Evolutionary conservation across 257 asterid genomes (phyloP), one percentile per base, ranked within the genome.

Genomic region (Solanum verrucosum): DNA sequence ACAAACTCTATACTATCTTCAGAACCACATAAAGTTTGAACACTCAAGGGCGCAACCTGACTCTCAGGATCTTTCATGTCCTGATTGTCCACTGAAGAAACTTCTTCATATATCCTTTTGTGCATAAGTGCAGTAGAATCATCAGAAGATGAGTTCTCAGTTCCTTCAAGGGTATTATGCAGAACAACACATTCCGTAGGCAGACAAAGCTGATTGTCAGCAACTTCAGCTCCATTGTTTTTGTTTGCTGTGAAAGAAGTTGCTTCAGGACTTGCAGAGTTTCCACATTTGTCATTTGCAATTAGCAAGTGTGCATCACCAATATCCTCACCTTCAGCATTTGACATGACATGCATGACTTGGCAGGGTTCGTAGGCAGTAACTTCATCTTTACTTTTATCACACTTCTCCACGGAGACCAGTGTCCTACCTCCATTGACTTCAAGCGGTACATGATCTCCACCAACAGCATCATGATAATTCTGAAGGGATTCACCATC

Each of bases 1-100:
- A 60, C 93, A 89, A 90, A 87, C 87, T 86, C 89, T 31, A 71
- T 86, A 90, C 72, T 86, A 74, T 86, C 85, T 86, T 92, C 92
- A 87, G 88, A 85, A 86, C 88, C 87, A 78, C 16, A 34, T 42
- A 46, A 85, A 73, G 68, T 49, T 33, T 56, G 68, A 71, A 20
- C 68, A 27, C 25, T 82, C 72, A 60, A 35, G 74, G 82, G 27
- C 35, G n/a, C 37, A 38, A 27, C 27, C 85, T 44, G 67, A 79
- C 85, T 27, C 85, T 27, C 85, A 46, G 85, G 85, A 27, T 46
- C 27, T 81, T 29, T 9, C 85, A 81, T 49, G 42, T 29, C 85
- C 85, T 29, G 44, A 81, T 81, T 49, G 68, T 29, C 68, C 35
- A 27, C 3, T 44, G 84, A 44, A 79, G 84, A 44, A 25, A 44